Evolutionary conservation across 202 grass and related monocot genomes (phyloP).

Genomic region (Hordeum pubiflorum): DNA sequence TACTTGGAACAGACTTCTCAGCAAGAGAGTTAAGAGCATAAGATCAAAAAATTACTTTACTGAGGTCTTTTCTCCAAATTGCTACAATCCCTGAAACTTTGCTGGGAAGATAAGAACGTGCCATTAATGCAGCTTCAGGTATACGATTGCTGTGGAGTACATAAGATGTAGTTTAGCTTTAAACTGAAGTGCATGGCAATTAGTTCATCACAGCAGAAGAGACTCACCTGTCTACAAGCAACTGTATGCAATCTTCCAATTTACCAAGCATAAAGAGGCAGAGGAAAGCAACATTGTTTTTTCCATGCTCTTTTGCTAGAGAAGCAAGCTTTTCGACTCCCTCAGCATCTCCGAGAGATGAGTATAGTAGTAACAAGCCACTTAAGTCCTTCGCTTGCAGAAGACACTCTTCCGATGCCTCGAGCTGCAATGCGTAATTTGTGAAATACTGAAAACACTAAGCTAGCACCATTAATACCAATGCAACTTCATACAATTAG

Average conservation of each 20-base stretch:
- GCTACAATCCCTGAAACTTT: constrained; percentile 87
- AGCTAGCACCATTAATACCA: neutral
- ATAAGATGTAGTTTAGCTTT: constrained; percentile 17
- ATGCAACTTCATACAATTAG: neutral
- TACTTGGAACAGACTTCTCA: neutral
- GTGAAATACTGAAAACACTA: constrained; percentile 8
- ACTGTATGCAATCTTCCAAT: constrained; percentile 88
- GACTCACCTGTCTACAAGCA: constrained; percentile 80
- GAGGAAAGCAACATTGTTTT: constrained; percentile 95
- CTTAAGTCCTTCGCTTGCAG: constrained; percentile 85
- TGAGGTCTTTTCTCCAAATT: constrained; percentile 87
- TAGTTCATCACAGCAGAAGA: constrained; percentile 1
- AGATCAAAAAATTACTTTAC: constrained; percentile 59
- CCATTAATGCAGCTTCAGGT: constrained; percentile 96
- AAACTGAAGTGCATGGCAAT: neutral
- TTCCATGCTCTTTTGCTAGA: constrained; percentile 82
- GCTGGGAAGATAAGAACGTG: constrained; percentile 92
- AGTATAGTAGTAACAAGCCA: constrained; percentile 82
- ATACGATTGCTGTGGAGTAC: constrained; percentile 73
- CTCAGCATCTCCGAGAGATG: constrained; percentile 84
- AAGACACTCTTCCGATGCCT: constrained; percentile 85
- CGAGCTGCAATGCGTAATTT: constrained; percentile 57
- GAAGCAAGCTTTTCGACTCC: constrained; percentile 69
- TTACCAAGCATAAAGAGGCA: constrained; percentile 91
- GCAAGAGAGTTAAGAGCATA: constrained; percentile 6